These are phyloP conservation scores for Scutellaria barbata DNA, from an alignment of 257 asterid genomes.

Conservation along the genomic window DNA sequence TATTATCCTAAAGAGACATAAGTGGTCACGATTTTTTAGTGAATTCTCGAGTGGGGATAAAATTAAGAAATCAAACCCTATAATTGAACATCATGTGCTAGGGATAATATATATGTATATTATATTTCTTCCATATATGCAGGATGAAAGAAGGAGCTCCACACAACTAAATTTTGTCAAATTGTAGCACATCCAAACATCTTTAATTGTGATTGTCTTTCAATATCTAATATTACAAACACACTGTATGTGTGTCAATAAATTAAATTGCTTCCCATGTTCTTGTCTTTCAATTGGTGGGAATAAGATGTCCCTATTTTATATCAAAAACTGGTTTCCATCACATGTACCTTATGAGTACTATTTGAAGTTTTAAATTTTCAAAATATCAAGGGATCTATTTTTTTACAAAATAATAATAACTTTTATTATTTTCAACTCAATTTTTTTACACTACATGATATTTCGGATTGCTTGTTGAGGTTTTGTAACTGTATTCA, in stretches of 20 bases:
- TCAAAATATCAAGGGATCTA: background rate
- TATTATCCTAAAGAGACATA: too few relatives aligned
- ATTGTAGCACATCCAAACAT: constrained; percentile 24
- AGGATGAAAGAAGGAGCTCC: constrained; percentile 36
- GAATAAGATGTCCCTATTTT: background rate
- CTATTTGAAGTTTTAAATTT: background rate
- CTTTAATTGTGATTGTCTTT: constrained; percentile 38
- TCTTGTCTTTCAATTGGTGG: constrained; percentile 31
- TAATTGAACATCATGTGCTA: too few relatives aligned
- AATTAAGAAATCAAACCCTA: too few relatives aligned
- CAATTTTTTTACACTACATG: too few relatives aligned
- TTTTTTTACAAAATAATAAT: too few relatives aligned
- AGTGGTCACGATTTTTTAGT: too few relatives aligned
- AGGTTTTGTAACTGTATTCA: too few relatives aligned
- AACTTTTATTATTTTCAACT: too few relatives aligned
- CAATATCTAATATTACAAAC: constrained; percentile 22
- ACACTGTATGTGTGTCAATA: background rate
- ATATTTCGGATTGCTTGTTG: too few relatives aligned
- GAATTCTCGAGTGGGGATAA: too few relatives aligned
- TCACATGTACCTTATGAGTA: constrained; percentile 17
- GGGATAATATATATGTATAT: too few relatives aligned
- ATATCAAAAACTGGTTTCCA: background rate
- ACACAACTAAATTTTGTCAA: constrained; percentile 38
- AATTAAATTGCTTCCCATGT: constrained; percentile 35
- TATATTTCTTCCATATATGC: background rate